Evolutionary conservation across 345 rosid species (phyloP).

Genomic region (Cardiospermum halicacabum): DNA sequence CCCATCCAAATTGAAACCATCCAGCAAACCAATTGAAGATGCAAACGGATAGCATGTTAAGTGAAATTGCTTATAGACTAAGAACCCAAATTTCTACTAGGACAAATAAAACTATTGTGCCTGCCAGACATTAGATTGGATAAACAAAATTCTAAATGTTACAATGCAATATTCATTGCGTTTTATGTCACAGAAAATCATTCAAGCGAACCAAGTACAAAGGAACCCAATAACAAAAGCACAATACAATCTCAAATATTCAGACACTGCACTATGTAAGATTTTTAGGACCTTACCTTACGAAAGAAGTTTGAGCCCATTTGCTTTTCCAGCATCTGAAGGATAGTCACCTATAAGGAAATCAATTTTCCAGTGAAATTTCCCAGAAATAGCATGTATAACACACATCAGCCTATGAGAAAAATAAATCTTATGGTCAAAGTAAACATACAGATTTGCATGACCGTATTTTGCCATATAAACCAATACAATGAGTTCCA

Average conservation of each 20-base stretch:
- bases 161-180: not conserved
- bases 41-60: not conserved
- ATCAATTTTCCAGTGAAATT: conserved; percentile 16
- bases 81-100: not conserved
- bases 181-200: not conserved
- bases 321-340: conserved; percentile 98
- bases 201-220: not conserved
- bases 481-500: conserved; percentile 82
- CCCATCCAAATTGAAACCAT: not conserved
- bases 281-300: conserved; percentile 48
- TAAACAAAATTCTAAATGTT: not conserved
- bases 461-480: conserved; percentile 86
- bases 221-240: not conserved
- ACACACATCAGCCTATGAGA: not conserved
- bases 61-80: not conserved
- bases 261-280: conserved; percentile 12
- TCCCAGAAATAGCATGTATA: not conserved
- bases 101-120: not conserved
- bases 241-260: not conserved
- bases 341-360: conserved; percentile 68
- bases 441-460: conserved; percentile 90
- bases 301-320: conserved; percentile 97
- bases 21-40: not conserved
- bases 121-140: not conserved
- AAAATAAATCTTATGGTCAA: conserved; percentile 1